Evolutionary conservation across 345 rosid genomes (phyloP), one percentile per base, ranked within the genome.

Genomic region (Eucalyptus erythrocorys): DNA sequence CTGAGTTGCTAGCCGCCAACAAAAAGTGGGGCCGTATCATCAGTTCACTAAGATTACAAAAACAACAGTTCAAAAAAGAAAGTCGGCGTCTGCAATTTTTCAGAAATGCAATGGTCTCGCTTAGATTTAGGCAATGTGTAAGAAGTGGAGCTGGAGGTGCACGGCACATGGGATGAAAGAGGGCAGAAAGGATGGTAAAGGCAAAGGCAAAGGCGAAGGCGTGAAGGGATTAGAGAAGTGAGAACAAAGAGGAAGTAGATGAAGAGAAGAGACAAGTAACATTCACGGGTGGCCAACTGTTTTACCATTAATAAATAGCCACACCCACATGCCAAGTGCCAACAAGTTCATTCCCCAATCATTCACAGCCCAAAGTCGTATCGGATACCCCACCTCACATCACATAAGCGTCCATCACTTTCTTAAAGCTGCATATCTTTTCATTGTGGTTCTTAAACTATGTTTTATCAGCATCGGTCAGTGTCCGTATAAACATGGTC

Each of bases 241-340:
- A 50, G 21, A 85, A 81, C 86, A 68, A 49, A 61, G 76, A 40
- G 64, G 53, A n/a, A 81, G 24, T 37, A 86, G 90, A 32, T 42
- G 48, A 85, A 17, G 30, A 22, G 14, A 30, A 87, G 40, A 15
- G 47, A 50, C 30, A 87, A 87, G 40, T 19, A 50, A 85, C n/a
- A 61, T 85, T 93, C 94, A 92, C 93, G 94, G 93, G 89, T 88
- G 88, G 71, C 71, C 51, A n/a, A 88, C 86, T 55, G 50, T 51
- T 88, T 49, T 8, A 53, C 85, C 50, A 43, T 82, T 43, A 64
- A 88, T 10, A 66, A 87, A 42, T 21, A 27, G 82, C 27, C 45
- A 37, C 45, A 37, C 27, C 27, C 82, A 76, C 82, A 76, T 37
- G 82, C 45, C 82, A 21, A 76, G 82, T 21, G 27, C 82, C 81